These are phyloP conservation scores for Tuber melanosporum DNA, from an alignment of 495 filamentous ascomycete genomes.

Conservation along the genomic window DNA sequence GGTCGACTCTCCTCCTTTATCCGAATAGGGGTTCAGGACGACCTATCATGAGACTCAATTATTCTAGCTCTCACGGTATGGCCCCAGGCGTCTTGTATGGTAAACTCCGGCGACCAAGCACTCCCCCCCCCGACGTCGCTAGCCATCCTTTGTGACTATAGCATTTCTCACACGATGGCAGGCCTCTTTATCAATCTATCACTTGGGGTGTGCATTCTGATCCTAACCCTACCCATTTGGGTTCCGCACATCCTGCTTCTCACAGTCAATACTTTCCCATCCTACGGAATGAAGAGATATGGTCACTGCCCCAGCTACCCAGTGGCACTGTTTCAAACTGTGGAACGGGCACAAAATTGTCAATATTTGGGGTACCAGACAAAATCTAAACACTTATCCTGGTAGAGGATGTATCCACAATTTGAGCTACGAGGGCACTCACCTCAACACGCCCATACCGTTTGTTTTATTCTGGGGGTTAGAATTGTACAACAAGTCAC, in stretches of 20 bases:
- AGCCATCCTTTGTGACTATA: neutral
- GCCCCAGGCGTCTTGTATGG: too few relatives aligned
- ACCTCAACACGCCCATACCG: neutral
- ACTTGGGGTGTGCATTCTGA: neutral
- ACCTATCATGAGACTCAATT: too few relatives aligned
- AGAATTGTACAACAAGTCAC: too few relatives aligned
- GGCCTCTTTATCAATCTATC: neutral
- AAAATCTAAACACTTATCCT: neutral
- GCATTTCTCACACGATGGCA: neutral
- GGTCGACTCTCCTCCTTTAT: too few relatives aligned
- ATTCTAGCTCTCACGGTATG: too few relatives aligned
- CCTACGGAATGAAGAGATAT: neutral
- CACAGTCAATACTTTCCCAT: neutral
- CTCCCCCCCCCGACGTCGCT: too few relatives aligned
- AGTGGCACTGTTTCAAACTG: neutral
- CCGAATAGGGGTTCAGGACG: too few relatives aligned
- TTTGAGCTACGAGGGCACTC: too few relatives aligned
- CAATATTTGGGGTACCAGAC: neutral
- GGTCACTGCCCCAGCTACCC: neutral
- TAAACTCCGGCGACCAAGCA: too few relatives aligned
- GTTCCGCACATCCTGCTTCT: neutral
- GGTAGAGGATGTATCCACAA: neutral
- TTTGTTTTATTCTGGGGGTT: neutral
- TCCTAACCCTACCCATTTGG: neutral
- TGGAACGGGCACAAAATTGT: neutral